A percentile compares a stretch with the other conserved stretches of the same genome.
These are phyloP conservation scores for Cocos nucifera DNA, from an alignment of 176 grass and related monocot genomes.

Conservation along the genomic window DNA sequence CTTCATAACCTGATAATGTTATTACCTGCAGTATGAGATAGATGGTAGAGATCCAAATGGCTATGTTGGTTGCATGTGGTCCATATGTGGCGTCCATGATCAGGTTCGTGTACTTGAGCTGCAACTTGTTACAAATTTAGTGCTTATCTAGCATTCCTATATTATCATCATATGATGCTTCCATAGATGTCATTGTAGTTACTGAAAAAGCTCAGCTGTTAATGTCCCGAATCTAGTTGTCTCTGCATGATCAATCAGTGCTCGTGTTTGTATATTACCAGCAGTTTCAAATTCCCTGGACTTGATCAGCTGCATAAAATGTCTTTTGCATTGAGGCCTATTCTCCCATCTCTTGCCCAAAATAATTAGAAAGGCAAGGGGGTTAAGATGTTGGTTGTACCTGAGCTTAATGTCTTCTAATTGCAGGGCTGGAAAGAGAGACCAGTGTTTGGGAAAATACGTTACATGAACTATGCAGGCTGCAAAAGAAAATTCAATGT, in stretches of 20 bases:
- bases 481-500: constrained; percentile 95
- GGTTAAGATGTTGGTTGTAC: too few relatives aligned
- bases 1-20: constrained; percentile 5
- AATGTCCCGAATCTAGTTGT: too few relatives aligned
- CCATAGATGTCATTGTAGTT: too few relatives aligned
- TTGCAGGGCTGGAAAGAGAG: constrained; percentile 94
- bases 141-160: too few relatives aligned
- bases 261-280: too few relatives aligned
- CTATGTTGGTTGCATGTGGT: constrained; percentile 98
- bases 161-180: too few relatives aligned
- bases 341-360: background rate
- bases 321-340: too few relatives aligned
- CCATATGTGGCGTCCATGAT: constrained; percentile 94
- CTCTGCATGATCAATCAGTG: too few relatives aligned
- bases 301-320: too few relatives aligned
- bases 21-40: constrained; percentile 57
- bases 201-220: too few relatives aligned
- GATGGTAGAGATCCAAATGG: constrained; percentile 92
- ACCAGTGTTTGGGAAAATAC: constrained; percentile 85
- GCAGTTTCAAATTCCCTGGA: too few relatives aligned
- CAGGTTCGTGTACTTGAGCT: constrained; percentile 38
- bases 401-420: constrained; percentile 8
- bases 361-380: background rate
- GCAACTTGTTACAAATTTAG: background rate
- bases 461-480: constrained; percentile 92